Conservation (phyloP, 148 eudicot species). For the Fagopyrum homotropicum region DNA sequence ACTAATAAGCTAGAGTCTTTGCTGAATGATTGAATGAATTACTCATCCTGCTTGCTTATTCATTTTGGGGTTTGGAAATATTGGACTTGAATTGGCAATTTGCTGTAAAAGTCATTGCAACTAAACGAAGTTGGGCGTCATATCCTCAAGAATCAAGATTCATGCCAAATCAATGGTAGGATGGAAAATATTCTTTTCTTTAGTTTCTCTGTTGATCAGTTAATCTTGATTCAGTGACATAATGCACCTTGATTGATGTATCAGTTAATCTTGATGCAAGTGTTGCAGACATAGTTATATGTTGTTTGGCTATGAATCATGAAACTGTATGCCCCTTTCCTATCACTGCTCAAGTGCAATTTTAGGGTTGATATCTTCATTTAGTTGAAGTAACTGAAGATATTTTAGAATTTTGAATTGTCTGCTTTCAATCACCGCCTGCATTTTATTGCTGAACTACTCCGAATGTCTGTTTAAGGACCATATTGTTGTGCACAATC, state of each 20-base stretch:
- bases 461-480: too few species aligned
- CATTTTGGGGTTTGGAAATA: constrained; percentile 84
- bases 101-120: constrained; percentile 80
- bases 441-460: too few species aligned
- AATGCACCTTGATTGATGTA: neutral
- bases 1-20: neutral
- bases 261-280: constrained; percentile 27
- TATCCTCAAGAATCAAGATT: constrained; percentile 17
- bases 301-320: constrained; percentile 73
- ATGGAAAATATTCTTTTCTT: constrained; percentile 1
- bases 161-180: constrained; percentile 32
- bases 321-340: constrained; percentile 49
- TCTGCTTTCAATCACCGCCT: too few species aligned
- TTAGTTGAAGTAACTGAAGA: too few species aligned
- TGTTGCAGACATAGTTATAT: constrained; percentile 75
- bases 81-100: constrained; percentile 80
- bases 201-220: neutral
- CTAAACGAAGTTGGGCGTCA: constrained; percentile 78
- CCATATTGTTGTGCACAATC: too few species aligned
- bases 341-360: constrained; percentile 4
- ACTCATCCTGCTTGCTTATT: neutral
- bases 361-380: too few species aligned
- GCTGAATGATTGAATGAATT: neutral
- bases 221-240: constrained; percentile 9
- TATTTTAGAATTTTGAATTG: too few species aligned